Conservation (phyloP, 2,329 filamentous ascomycete genomes). For the Pseudocercospora macadamiae region DNA sequence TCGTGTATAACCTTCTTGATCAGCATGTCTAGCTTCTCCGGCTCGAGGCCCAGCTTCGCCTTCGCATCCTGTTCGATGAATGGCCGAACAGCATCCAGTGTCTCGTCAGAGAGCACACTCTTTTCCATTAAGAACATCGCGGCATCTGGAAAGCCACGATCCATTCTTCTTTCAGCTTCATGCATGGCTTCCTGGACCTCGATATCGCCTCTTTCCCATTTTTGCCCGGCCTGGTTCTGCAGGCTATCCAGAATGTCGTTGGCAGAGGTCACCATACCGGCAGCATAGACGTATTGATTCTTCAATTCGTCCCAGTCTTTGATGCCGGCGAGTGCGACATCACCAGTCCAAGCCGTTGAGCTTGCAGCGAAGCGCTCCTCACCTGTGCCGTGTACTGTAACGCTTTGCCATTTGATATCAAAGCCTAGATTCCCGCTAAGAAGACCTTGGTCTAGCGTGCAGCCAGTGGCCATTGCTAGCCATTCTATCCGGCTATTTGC, state of each 20-base stretch:
- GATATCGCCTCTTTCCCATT: constrained; percentile 39
- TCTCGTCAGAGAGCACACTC: constrained; percentile 42
- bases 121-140: constrained; percentile 44
- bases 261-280: constrained; percentile 38
- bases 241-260: constrained; percentile 38
- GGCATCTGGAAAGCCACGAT: constrained; percentile 43
- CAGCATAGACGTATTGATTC: constrained; percentile 42
- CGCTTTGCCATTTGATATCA: constrained; percentile 45
- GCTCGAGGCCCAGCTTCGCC: constrained; percentile 21
- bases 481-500: constrained; percentile 34
- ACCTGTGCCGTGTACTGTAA: constrained; percentile 42
- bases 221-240: constrained; percentile 33
- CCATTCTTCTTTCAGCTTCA: constrained; percentile 41
- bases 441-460: constrained; percentile 38
- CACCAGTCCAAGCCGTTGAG: constrained; percentile 39
- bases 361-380: constrained; percentile 41
- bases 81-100: constrained; percentile 28
- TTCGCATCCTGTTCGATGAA: constrained; percentile 34
- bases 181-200: constrained; percentile 40
- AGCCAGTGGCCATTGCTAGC: constrained; percentile 41
- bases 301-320: constrained; percentile 39
- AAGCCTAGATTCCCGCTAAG: constrained; percentile 42
- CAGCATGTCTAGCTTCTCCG: constrained; percentile 24
- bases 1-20: constrained; percentile 29
- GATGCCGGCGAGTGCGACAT: constrained; percentile 34